Percentiles rank a stretch among this genome's conserved stretches.
These are phyloP conservation scores for Bassia scoparia DNA, from an alignment of 148 eudicot genomes.

Conservation along the genomic window DNA sequence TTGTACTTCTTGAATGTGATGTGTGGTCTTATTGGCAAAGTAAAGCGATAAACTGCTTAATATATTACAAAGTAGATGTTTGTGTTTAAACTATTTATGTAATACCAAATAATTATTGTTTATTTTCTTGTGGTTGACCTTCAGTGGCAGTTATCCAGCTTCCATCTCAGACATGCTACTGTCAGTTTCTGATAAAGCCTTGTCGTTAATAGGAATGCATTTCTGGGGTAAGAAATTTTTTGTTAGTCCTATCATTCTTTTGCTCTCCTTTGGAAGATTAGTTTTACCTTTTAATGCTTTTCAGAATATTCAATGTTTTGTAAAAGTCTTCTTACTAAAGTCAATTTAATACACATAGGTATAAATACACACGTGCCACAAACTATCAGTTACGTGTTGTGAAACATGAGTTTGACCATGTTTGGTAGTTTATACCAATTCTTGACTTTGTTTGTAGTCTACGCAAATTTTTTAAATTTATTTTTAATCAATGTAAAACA, in stretches of 20 bases:
- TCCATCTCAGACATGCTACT: constrained; percentile 88
- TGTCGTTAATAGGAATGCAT: constrained; percentile 97
- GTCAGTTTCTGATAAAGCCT: constrained; percentile 90
- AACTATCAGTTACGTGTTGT: no score
- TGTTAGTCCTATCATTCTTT: neutral
- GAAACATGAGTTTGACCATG: no score
- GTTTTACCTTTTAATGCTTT: no score
- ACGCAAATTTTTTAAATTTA: no score
- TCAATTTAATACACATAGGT: no score
- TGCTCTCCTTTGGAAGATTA: neutral
- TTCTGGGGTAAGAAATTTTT: constrained; percentile 67
- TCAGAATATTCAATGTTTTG: no score
- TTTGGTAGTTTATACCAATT: no score
- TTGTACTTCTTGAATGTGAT: neutral
- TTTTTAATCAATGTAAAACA: no score
- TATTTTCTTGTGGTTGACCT: constrained; percentile 23
- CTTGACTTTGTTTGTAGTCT: no score
- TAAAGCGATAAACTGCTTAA: neutral
- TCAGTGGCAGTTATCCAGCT: constrained; percentile 95
- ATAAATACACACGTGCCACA: no score
- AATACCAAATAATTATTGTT: neutral
- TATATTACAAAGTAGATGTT: neutral
- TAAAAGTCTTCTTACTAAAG: no score
- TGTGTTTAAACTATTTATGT: neutral
- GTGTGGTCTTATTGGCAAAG: neutral